Base-by-base conservation (phyloP, 2,329 filamentous ascomycete genomes). In the Clonostachys chloroleuca region DNA sequence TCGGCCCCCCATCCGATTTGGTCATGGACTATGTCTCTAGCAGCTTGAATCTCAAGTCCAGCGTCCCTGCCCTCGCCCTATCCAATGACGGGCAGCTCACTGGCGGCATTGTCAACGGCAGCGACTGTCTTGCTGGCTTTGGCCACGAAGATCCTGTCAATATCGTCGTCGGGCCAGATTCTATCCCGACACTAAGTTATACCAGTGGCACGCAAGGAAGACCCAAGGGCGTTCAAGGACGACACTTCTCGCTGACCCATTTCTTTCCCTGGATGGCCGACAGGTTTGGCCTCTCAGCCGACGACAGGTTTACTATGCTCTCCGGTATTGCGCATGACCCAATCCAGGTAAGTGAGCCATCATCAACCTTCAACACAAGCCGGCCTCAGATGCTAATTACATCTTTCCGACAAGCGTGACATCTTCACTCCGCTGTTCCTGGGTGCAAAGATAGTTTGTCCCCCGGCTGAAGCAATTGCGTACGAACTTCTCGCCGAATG, bases 181-280 rank as follows among this genome's bases (percentile, higher is more conserved):
- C 86, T 13, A 86, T 77, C 7, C 86, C 87, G 2, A 95, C 87
- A 0, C 72, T 96, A 2, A 36, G 33, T 30, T 91, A 89, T 62
- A 91, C 87, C 2, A 82, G 76, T 8, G 90, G 91, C 5, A 81
- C 76, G 2, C 88, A 95, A 68, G 89, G 88, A 42, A 75, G 80
- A 54, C 91, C 90, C 35, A 96, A 95, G 73, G 90, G 90, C 55
- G 92, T 97, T 12, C 78, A 84, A 47, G 92, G 92, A 1, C 80
- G 92, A 13, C 92, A 97, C 67, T 97, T 87, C 69, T 87, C 82
- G 44, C 72, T 97, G 51, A 81, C 90, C 2, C 84, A 87, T 57
- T 97, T 96, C 70, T 95, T 92, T 61, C 83, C 85, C 17, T 97
- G 91, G 92, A 97, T 97, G 92, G 83, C 89, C 0, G 72, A 94